phyloP scores from a whole-genome alignment of 2,329 filamentous ascomycete genomes.

The Botrytis aclada region DNA sequence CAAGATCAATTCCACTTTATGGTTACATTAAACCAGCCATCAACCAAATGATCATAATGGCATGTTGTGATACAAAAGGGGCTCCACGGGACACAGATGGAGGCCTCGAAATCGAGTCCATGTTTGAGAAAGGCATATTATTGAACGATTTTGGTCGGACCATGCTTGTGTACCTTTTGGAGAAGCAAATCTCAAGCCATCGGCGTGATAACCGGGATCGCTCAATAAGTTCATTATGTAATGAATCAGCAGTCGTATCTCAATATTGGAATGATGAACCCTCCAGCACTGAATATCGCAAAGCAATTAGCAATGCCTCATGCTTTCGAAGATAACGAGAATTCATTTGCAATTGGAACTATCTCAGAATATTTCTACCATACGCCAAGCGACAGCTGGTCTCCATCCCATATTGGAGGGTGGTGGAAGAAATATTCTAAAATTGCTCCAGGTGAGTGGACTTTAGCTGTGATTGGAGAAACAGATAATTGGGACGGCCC shows the following conservation, averaged over 20 bases:
- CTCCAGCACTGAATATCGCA: neutral
- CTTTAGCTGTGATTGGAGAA: neutral
- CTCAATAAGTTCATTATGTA: neutral
- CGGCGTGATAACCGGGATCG: constrained; percentile 5
- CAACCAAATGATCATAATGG: neutral
- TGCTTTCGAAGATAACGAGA: neutral
- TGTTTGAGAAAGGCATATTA: neutral
- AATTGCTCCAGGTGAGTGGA: constrained; percentile 6
- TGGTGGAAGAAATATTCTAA: constrained; percentile 5
- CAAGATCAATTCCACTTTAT: neutral
- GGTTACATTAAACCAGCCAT: constrained; percentile 6
- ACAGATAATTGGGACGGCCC: neutral
- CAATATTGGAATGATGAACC: neutral
- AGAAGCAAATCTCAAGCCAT: neutral
- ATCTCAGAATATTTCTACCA: neutral
- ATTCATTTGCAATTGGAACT: neutral
- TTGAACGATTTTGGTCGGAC: neutral
- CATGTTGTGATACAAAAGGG: neutral
- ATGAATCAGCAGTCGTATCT: neutral
- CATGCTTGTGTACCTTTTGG: neutral
- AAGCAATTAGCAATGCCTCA: neutral
- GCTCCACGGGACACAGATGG: neutral
- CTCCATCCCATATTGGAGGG: neutral
- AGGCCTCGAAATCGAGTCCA: neutral
- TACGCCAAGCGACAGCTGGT: neutral